These are phyloP conservation scores for Didymella glomerata DNA, from an alignment of 2,329 filamentous ascomycete genomes.

Conservation along the genomic window DNA sequence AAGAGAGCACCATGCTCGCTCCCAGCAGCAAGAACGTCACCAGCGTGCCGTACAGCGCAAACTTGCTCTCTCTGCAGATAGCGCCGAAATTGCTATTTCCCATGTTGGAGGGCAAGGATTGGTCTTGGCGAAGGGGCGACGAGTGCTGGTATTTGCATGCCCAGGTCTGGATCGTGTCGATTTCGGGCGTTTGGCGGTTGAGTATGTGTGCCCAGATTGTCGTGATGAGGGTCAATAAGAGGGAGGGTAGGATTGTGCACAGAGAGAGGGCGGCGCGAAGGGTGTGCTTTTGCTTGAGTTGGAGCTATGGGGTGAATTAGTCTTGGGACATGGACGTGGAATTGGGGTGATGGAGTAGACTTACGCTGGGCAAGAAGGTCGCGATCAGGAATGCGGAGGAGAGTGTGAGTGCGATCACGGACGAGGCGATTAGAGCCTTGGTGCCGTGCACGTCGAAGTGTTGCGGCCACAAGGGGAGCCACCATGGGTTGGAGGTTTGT, in stretches of 20 bases:
- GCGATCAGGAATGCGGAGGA: slow-evolving; percentile 48
- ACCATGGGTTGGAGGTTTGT: slow-evolving; percentile 56
- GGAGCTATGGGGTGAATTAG: slow-evolving; percentile 38
- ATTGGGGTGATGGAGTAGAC: slow-evolving; percentile 10
- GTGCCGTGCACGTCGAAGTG: slow-evolving; percentile 58
- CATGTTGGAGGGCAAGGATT: slow-evolving; percentile 37
- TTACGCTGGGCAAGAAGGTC: slow-evolving; percentile 47
- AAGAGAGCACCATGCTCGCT: slow-evolving; percentile 41
- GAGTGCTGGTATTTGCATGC: slow-evolving; percentile 50
- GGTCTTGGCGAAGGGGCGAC: slow-evolving; percentile 32
- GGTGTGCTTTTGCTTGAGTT: slow-evolving; percentile 46
- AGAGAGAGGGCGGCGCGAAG: slow-evolving; percentile 51
- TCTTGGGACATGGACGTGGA: background rate
- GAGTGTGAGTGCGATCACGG: slow-evolving; percentile 50
- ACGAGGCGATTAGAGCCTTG: slow-evolving; percentile 52
- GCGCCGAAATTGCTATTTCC: slow-evolving; percentile 50
- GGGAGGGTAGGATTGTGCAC: slow-evolving; percentile 47
- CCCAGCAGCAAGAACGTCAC: slow-evolving; percentile 53
- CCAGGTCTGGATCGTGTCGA: slow-evolving; percentile 53
- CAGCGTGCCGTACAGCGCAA: slow-evolving; percentile 56
- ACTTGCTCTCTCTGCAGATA: slow-evolving; percentile 55
- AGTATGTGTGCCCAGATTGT: slow-evolving; percentile 53
- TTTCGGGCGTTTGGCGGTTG: slow-evolving; percentile 45
- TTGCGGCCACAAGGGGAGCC: slow-evolving; percentile 57
- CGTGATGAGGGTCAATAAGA: slow-evolving; percentile 52